Evolutionary conservation across 306 rosid species (phyloP).

Genomic region (Rosa persica): DNA sequence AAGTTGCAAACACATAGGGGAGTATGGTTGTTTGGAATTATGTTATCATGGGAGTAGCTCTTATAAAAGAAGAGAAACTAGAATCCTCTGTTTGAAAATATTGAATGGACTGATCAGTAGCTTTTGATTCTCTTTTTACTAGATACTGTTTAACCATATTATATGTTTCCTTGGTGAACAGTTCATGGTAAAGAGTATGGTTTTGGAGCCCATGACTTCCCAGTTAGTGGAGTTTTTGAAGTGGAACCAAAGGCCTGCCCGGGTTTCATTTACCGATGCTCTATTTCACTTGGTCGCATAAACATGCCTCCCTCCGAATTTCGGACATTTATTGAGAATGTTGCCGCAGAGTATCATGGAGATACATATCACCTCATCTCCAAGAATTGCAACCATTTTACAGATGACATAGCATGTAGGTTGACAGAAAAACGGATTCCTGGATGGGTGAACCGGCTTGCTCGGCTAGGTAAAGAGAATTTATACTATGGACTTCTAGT

Average conservation of each 20-base stretch:
- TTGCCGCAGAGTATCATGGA: constrained; percentile 86
- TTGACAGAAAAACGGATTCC: constrained; percentile 75
- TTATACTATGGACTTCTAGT: constrained; percentile 11
- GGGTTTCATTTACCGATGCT: constrained; percentile 70
- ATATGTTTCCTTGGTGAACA: constrained; percentile 30
- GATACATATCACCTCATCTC: constrained; percentile 95
- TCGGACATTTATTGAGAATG: constrained; percentile 62
- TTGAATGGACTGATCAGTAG: background rate
- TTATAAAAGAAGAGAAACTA: background rate
- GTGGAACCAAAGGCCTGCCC: constrained; percentile 93
- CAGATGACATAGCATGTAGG: constrained; percentile 66
- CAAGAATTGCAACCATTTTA: constrained; percentile 95
- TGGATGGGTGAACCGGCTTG: constrained; percentile 98
- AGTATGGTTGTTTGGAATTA: background rate
- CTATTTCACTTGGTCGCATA: constrained; percentile 64
- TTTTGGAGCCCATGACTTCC: constrained; percentile 90
- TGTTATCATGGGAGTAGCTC: background rate
- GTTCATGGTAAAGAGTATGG: constrained; percentile 96
- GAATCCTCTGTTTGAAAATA: background rate
- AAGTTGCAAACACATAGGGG: background rate
- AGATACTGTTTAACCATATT: constrained; percentile 2
- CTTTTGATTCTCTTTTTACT: constrained; percentile 14
- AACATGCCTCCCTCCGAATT: constrained; percentile 58
- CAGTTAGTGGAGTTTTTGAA: constrained; percentile 97
- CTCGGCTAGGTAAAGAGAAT: constrained; percentile 66